These are phyloP conservation scores for Porodaedalea pini DNA, from an alignment of 1,284 basidiomycete genomes.

Conservation along the genomic window DNA sequence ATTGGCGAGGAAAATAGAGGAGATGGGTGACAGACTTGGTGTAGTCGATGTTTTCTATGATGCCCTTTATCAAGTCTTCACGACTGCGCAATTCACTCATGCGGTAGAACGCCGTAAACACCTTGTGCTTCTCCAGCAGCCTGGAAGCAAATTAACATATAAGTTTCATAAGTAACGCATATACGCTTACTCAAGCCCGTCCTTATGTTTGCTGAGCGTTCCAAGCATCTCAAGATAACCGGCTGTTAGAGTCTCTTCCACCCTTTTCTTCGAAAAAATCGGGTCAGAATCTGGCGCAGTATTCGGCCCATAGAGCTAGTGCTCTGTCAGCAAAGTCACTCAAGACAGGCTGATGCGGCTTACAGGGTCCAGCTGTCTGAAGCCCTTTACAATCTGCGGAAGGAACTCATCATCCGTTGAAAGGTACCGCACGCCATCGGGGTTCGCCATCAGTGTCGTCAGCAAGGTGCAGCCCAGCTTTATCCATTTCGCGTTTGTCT, in stretches of 20 bases:
- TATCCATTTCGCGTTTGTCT: slow-evolving; percentile 80
- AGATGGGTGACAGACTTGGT: slow-evolving; percentile 57
- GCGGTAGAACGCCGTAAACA: slow-evolving; percentile 95
- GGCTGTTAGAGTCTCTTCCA: slow-evolving; percentile 81
- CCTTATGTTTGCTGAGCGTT: slow-evolving; percentile 78
- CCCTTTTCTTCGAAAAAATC: slow-evolving; percentile 81
- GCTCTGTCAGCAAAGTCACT: background rate
- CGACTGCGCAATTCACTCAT: slow-evolving; percentile 86
- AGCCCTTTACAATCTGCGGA: slow-evolving; percentile 80
- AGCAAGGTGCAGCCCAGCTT: slow-evolving; percentile 79
- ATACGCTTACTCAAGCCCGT: slow-evolving; percentile 84
- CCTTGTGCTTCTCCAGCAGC: slow-evolving; percentile 85
- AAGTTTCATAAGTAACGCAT: background rate
- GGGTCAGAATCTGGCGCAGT: slow-evolving; percentile 63
- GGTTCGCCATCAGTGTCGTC: slow-evolving; percentile 77
- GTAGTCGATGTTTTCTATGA: slow-evolving; percentile 92
- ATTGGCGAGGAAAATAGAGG: background rate
- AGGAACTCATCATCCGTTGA: slow-evolving; percentile 83
- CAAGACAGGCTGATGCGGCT: slow-evolving; percentile 28
- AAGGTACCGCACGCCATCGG: slow-evolving; percentile 84
- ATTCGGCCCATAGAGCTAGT: slow-evolving; percentile 53
- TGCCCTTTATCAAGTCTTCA: slow-evolving; percentile 88
- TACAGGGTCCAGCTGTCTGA: slow-evolving; percentile 91
- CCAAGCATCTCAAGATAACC: slow-evolving; percentile 98
- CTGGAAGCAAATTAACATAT: slow-evolving; percentile 37